These are phyloP conservation scores for Microcera coccophila DNA, from an alignment of 2,329 filamentous ascomycete species.

Conservation along the genomic window DNA sequence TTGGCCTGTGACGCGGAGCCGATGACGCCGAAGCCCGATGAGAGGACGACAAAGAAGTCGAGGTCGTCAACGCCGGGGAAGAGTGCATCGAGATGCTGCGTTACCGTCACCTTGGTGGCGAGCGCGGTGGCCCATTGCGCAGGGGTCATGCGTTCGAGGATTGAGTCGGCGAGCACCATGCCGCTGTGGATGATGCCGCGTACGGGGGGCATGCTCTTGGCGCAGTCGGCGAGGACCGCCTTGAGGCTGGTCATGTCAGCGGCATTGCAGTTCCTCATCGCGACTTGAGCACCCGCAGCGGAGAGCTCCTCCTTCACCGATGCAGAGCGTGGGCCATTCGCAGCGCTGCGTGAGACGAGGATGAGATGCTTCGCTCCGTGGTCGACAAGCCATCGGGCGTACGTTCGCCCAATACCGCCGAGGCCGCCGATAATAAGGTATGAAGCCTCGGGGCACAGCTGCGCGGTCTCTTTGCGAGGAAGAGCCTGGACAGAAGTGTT, in stretches of 20 bases:
- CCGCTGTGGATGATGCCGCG: conserved; percentile 43
- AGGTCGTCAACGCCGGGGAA: conserved; percentile 33
- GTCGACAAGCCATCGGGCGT: conserved; percentile 34
- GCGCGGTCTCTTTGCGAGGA: too few relatives aligned
- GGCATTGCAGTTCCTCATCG: conserved; percentile 49
- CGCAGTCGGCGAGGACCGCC: conserved; percentile 19
- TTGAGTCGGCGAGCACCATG: conserved; percentile 38
- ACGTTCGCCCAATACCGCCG: conserved; percentile 38
- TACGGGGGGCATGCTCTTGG: conserved; percentile 33
- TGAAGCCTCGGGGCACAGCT: conserved; percentile 2
- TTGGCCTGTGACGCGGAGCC: conserved; percentile 5
- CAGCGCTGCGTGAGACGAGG: conserved; percentile 38
- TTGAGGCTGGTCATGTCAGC: conserved; percentile 33
- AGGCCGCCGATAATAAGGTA: conserved; percentile 33
- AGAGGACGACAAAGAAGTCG: conserved; percentile 8
- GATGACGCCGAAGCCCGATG: conserved; percentile 1
- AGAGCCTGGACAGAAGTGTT: background rate
- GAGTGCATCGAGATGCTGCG: conserved; percentile 50
- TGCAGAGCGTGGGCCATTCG: conserved; percentile 37
- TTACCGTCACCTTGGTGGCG: conserved; percentile 50
- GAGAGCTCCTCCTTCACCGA: conserved; percentile 40
- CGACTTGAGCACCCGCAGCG: conserved; percentile 38
- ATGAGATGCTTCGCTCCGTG: conserved; percentile 37
- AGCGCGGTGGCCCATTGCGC: conserved; percentile 46
- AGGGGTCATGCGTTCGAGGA: conserved; percentile 52